Percentiles rank a stretch among this genome's conserved stretches.
Conservation (phyloP, 2,329 filamentous ascomycete genomes). For the Cladosporium sphaerospermum region DNA sequence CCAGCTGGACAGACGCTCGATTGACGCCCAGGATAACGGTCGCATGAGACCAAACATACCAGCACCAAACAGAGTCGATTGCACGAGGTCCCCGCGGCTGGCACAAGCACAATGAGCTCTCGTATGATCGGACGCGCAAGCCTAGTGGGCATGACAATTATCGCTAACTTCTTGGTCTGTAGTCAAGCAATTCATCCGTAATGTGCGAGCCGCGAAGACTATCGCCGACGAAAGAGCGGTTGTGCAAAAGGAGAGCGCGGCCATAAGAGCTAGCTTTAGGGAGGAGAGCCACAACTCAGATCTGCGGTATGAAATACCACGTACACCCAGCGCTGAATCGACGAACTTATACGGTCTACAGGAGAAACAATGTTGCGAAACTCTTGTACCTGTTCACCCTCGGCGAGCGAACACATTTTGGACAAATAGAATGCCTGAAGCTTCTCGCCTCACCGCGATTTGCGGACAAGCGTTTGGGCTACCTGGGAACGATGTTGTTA, state of each 20-base stretch:
- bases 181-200: constrained; percentile 99
- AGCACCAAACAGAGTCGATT: neutral
- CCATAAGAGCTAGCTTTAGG: constrained; percentile 93
- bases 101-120: constrained; percentile 13
- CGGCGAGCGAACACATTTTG: constrained; percentile 95
- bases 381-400: constrained; percentile 96
- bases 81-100: constrained; percentile 8
- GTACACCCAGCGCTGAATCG: constrained; percentile 8
- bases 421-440: constrained; percentile 98
- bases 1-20: neutral
- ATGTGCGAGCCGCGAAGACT: constrained; percentile 96
- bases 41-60: neutral
- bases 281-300: constrained; percentile 93
- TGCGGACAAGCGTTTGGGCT: constrained; percentile 92
- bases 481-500: constrained; percentile 90
- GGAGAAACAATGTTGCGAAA: constrained; percentile 98
- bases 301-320: constrained; percentile 60
- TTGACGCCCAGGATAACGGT: neutral
- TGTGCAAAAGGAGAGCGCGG: constrained; percentile 97
- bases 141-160: neutral
- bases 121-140: constrained; percentile 10
- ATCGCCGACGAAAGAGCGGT: constrained; percentile 98
- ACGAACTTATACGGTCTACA: constrained; percentile 33
- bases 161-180: constrained; percentile 12
- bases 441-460: constrained; percentile 93